Base-by-base conservation (phyloP, 2,329 filamentous ascomycete species). In the Leptographium galeiforme region DNA sequence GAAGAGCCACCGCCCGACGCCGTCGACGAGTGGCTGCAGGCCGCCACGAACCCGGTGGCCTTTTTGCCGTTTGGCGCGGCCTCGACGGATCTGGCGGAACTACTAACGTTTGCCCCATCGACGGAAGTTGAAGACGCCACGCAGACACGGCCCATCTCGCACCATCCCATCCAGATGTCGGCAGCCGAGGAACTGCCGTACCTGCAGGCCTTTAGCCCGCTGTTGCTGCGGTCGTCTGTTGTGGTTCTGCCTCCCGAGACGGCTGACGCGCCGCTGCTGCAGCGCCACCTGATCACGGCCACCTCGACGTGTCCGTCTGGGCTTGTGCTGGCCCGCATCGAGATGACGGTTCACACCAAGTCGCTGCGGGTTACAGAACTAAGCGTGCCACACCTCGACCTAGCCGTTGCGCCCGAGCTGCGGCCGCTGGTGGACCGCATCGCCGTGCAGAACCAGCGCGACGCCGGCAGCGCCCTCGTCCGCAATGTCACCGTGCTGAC, bases 141-240 rank as follows among this genome's bases (percentile, higher is more conserved):
- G 4, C 62, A 68, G 6, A 65, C 66, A 25, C 68, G 71, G 2
- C 64, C 76, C 0, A 69, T 75, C 8, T 86, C 84, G 1, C 86
- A 90, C 61, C 76, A 79, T 51, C 87, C 84, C 0, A 62, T 81
- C 2, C 72, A 73, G 1, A 72, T 89, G 68, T 73, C 77, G 1
- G 73, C 84, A 2, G 70, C 75, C 0, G 79, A 89, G 56, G 79
- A 85, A 50, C 67, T 85, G 2, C 80, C 84, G 0, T 89, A 84
- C 58, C 72, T 90, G 0, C 78, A 84, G 47, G 73, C 84, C 10
- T 89, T 93, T 60, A 85, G 80, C 0, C 79, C 84, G 0, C 73
- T 93, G 14, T 71, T 71, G 0, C 81, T 86, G 54, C 72, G 73
- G 0, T 83, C 81, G 0, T 73, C 68, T 0, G 69, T 81, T 14